phyloP scores from a whole-genome alignment of 345 rosid genomes.

The Salix arbutifolia region DNA sequence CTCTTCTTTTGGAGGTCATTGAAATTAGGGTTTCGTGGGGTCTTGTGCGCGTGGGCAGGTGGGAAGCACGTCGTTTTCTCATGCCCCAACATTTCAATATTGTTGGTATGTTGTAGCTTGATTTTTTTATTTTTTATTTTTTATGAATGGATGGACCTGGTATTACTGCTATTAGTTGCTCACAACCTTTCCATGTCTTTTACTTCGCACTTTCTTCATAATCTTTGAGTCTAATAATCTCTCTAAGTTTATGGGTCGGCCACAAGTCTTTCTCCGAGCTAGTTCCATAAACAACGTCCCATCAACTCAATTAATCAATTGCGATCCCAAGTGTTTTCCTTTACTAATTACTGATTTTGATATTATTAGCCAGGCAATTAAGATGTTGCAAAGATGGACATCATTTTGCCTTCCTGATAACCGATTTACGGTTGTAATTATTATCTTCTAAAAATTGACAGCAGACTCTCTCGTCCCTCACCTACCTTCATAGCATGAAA shows the following conservation, averaged over 20 bases:
- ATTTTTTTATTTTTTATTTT: no score
- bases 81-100: conserved; percentile 27
- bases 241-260: background rate
- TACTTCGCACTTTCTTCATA: background rate
- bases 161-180: background rate
- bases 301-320: background rate
- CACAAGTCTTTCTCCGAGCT: background rate
- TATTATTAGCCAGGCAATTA: background rate
- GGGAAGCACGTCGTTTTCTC: conserved; percentile 52
- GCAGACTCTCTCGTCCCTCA: background rate
- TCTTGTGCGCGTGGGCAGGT: conserved; percentile 48
- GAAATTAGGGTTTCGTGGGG: conserved; percentile 62
- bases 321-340: background rate
- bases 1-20: conserved; percentile 32
- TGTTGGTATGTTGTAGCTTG: background rate
- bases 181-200: conserved; percentile 17
- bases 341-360: background rate
- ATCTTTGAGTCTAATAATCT: conserved; percentile 2
- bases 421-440: background rate
- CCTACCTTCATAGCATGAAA: background rate
- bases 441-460: background rate
- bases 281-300: background rate
- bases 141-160: background rate
- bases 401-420: background rate
- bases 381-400: background rate